Base-by-base conservation (phyloP, 441 rosid species). In the Manihot esculenta region DNA sequence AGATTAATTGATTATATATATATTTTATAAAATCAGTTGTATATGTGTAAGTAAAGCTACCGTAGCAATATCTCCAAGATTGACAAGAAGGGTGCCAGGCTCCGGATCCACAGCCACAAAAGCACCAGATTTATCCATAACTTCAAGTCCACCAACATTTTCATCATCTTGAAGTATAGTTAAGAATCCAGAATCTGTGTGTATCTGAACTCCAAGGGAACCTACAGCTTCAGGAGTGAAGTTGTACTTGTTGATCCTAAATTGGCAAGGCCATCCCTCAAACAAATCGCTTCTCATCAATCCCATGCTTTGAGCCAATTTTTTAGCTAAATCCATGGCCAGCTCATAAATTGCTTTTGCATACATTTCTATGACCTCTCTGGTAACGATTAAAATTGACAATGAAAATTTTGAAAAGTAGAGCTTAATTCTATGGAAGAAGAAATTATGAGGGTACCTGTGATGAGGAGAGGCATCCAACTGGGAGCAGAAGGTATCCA, bases 141-240 rank as follows among this genome's bases (percentile, higher is more conserved):
- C 94, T 77, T 93, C 96, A 7, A 89, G 91, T 0, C 98, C 97
- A 7, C 90, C 91, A 3, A 91, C 88, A 58, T 84, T 80, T 74
- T 93, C 94, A 65, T 93, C 98, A 4, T 91, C 96, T 77, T 93
- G 97, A 77, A 91, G 90, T 15, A 93, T 79, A 1, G 96, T 93
- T 24, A 93, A 74, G 72, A 93, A 91, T 0, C 96, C 87, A 0
- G 96, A 91, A 81, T 93, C 97, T 0, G 98, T 91, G 73, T 93
- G 98, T 10, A 86, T 60, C 71, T 89, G 98, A 15, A 91, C 91
- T n/a, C 98, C 96, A 5, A 81, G 68, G 24, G 82, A 84, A 62
- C 97, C 96, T 0, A 93, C 79, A 0, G 84, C 58, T 72, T 91
- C 87, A 0, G 91, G 88, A 49, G 84, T 77, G 74, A 93, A 93